phyloP scores from a whole-genome alignment of 352 stramenopile genomes.

The Phytophthora cryptogea region DNA sequence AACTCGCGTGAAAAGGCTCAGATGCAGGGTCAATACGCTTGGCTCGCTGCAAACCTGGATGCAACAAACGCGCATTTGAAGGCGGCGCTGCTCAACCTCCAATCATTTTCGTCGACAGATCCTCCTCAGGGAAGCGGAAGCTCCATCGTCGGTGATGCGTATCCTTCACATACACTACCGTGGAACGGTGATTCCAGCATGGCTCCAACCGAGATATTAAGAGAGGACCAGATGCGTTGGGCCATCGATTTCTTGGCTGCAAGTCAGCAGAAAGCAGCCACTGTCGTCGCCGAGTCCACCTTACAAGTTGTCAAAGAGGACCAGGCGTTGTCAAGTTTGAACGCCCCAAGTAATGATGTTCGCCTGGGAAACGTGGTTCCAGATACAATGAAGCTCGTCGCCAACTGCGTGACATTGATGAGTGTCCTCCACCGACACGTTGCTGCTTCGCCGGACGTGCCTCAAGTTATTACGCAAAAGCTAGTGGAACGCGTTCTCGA shows the following conservation, averaged over 20 bases:
- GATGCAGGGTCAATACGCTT: conserved; percentile 66
- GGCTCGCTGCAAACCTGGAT: conserved; percentile 71
- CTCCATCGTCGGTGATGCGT: neutral
- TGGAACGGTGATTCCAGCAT: conserved; percentile 10
- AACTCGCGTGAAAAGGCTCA: conserved; percentile 32
- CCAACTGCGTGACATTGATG: conserved; percentile 60
- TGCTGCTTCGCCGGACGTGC: conserved; percentile 34
- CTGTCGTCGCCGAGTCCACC: conserved; percentile 28
- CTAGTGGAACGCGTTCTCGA: conserved; percentile 68
- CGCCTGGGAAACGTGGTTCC: conserved; percentile 24
- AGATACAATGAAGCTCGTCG: conserved; percentile 56
- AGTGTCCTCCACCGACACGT: conserved; percentile 47
- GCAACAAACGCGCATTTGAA: conserved; percentile 64
- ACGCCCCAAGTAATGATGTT: neutral
- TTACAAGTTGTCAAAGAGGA: conserved; percentile 29
- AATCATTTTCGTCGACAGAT: conserved; percentile 42
- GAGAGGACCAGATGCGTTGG: conserved; percentile 66
- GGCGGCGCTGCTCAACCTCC: conserved; percentile 60
- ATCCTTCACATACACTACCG: conserved; percentile 10
- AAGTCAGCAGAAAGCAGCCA: conserved; percentile 45
- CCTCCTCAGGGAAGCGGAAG: neutral
- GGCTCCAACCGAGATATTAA: conserved; percentile 33
- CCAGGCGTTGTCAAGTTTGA: conserved; percentile 8
- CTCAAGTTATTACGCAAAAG: conserved; percentile 58
- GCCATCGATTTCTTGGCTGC: conserved; percentile 58